These are phyloP conservation scores for Nicotiana sylvestris DNA, from an alignment of 257 asterid species.

Conservation along the genomic window DNA sequence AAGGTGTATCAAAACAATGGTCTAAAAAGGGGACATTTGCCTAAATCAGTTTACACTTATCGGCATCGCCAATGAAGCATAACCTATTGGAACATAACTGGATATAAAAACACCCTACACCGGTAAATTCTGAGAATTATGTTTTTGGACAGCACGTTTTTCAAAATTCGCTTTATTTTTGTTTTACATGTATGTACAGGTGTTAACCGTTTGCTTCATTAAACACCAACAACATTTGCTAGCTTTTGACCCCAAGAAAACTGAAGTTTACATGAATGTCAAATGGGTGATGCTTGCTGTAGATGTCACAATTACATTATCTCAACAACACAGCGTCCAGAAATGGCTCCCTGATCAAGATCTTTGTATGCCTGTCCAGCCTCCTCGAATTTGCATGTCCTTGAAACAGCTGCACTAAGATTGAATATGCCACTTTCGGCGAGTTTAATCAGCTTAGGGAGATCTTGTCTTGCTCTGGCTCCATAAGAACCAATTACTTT, in stretches of 20 bases:
- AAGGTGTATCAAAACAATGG: too few relatives aligned
- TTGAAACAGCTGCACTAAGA: conserved; percentile 78
- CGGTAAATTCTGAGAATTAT: not conserved
- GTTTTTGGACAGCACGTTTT: not conserved
- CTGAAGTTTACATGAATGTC: not conserved
- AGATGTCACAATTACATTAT: conserved; percentile 49
- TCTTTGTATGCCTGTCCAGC: conserved; percentile 62
- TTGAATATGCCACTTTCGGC: conserved; percentile 85
- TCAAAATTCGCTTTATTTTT: not conserved
- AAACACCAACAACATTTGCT: not conserved
- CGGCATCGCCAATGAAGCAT: not conserved
- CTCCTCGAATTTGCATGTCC: conserved; percentile 77
- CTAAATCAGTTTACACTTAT: too few relatives aligned
- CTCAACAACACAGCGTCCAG: conserved; percentile 86
- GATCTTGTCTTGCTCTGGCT: conserved; percentile 92
- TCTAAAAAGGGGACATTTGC: too few relatives aligned
- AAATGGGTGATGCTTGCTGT: not conserved
- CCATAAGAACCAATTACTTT: conserved; percentile 94
- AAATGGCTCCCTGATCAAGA: conserved; percentile 65
- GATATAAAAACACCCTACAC: not conserved
- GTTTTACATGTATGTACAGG: not conserved
- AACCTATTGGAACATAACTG: not conserved
- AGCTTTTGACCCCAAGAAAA: not conserved
- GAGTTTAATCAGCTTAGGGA: conserved; percentile 78
- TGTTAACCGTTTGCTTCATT: not conserved